Conservation (phyloP, 2,329 filamentous ascomycete species). For the Penicillium fuscoglaucum region DNA sequence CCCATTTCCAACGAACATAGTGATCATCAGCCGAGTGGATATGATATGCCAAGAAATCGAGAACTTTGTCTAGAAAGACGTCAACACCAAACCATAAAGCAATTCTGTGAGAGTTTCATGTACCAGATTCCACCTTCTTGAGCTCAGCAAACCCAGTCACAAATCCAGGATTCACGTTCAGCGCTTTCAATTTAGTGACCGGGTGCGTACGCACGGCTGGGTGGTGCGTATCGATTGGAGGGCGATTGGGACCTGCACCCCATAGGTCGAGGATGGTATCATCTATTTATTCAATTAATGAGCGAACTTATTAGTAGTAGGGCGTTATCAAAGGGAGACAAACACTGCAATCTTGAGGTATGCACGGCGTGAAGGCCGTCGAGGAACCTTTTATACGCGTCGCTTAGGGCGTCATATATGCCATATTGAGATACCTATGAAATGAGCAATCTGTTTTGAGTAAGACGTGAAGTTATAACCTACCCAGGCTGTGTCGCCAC, state of each 20-base stretch:
- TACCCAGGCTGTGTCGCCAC: constrained; percentile 53
- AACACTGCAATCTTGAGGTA: constrained; percentile 35
- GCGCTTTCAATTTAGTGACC: constrained; percentile 49
- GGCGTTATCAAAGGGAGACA: not conserved
- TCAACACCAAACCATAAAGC: not conserved
- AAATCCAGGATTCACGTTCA: constrained; percentile 51
- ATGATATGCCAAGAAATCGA: constrained; percentile 50
- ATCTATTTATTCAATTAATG: constrained; percentile 29
- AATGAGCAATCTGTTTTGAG: not conserved
- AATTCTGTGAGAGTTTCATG: not conserved
- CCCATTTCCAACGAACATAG: constrained; percentile 54
- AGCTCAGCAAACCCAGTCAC: constrained; percentile 53
- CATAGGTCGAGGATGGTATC: constrained; percentile 51
- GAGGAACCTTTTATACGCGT: constrained; percentile 45
- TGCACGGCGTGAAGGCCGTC: constrained; percentile 50
- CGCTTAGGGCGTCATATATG: constrained; percentile 37
- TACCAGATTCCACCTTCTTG: constrained; percentile 49
- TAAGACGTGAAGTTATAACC: not conserved
- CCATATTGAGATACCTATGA: constrained; percentile 33
- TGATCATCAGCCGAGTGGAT: constrained; percentile 54
- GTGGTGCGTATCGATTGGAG: constrained; percentile 52
- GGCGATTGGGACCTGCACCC: constrained; percentile 44
- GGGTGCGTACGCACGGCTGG: constrained; percentile 53
- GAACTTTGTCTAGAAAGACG: constrained; percentile 36
- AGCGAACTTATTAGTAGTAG: not conserved